Conservation (phyloP, 345 rosid genomes). For the Hibiscus trionum region DNA sequence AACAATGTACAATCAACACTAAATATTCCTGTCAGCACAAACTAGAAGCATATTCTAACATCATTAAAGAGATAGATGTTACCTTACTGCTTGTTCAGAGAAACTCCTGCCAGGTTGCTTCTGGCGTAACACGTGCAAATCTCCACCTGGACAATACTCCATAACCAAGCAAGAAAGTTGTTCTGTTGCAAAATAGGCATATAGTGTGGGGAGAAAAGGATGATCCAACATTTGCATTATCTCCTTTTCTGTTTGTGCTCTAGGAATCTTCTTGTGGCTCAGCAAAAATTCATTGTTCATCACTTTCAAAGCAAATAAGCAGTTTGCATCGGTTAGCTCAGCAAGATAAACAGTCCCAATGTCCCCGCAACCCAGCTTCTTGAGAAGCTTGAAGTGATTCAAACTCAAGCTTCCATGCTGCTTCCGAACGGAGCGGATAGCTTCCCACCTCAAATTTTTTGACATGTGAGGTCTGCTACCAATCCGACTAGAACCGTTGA, state of each 20-base stretch:
- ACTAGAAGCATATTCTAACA: background rate
- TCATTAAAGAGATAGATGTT: background rate
- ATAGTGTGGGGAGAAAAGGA: conserved; percentile 74
- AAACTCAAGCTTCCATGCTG: conserved; percentile 51
- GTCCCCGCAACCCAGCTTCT: conserved; percentile 73
- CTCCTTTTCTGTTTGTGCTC: conserved; percentile 74
- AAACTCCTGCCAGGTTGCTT: conserved; percentile 56
- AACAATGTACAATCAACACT: background rate
- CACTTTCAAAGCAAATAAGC: conserved; percentile 68
- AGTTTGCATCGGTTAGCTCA: conserved; percentile 45
- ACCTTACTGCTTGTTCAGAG: conserved; percentile 74
- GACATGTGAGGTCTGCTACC: conserved; percentile 78
- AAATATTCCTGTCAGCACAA: background rate
- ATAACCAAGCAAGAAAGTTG: conserved; percentile 65
- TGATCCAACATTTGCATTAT: conserved; percentile 77
- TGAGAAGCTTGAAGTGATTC: conserved; percentile 59
- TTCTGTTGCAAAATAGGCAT: conserved; percentile 55
- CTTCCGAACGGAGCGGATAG: conserved; percentile 44
- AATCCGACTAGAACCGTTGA: conserved; percentile 44
- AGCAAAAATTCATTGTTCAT: conserved; percentile 64
- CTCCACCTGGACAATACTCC: conserved; percentile 85
- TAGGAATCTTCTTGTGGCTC: conserved; percentile 55
- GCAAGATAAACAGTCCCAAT: conserved; percentile 72
- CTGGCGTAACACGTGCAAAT: conserved; percentile 71
- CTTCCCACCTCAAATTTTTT: conserved; percentile 66